Evolutionary conservation across 2,329 filamentous ascomycete genomes (phyloP).

Genomic region (Xylariales sp.): DNA sequence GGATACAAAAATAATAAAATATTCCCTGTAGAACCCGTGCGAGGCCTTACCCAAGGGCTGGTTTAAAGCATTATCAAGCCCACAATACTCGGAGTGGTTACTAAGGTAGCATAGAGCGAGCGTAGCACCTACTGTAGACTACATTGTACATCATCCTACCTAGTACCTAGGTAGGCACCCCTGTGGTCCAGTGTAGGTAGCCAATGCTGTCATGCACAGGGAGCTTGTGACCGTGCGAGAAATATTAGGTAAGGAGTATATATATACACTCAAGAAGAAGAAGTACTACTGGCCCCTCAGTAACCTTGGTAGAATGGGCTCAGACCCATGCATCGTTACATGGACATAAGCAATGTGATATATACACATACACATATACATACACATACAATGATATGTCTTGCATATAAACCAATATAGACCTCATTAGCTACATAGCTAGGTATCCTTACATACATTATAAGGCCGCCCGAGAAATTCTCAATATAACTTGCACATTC

Average conservation of each 20-base stretch:
- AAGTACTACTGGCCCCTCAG: too few species aligned
- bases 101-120: not conserved
- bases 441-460: too few species aligned
- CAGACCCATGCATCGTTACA: conserved; percentile 31
- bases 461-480: not conserved
- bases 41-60: conserved; percentile 2
- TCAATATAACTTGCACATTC: not conserved
- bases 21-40: too few species aligned
- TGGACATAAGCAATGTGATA: conserved; percentile 19
- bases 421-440: not conserved
- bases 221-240: conserved; percentile 18
- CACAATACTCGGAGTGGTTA: conserved; percentile 13
- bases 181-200: conserved; percentile 5
- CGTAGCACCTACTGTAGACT: too few species aligned
- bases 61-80: conserved; percentile 7
- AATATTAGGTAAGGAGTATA: conserved; percentile 4
- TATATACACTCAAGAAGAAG: not conserved
- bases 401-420: conserved; percentile 17
- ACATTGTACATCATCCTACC: not conserved
- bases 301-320: not conserved
- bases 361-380: not conserved
- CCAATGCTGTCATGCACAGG: conserved; percentile 27
- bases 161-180: too few species aligned
- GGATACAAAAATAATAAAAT: too few species aligned
- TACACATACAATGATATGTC: not conserved